Base-by-base conservation (phyloP, 2,329 filamentous ascomycete genomes). In the Saccharata proteae region DNA sequence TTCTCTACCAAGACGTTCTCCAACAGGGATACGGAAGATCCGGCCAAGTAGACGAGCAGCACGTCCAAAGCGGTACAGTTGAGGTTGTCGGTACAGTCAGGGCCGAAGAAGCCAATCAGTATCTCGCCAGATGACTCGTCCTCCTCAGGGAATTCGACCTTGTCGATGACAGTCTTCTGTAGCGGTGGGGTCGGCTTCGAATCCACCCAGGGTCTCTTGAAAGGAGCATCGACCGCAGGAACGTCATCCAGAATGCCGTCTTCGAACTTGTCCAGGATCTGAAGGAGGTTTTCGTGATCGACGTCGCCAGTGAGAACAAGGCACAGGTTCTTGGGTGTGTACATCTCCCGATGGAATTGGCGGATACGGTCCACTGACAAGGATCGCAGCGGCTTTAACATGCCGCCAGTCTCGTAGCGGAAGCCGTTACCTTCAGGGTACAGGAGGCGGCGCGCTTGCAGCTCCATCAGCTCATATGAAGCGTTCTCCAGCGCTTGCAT, bases 401-500 rank as follows among this genome's bases (percentile, higher is more conserved):
- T 84, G 10, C 90, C 90, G 9, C 90, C 90, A n/a, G 90, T 98
- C 58, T 98, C 90, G 45, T 94, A 96, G 36, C 88, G 77, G 51
- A 94, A 98, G 3, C 90, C 90, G 34, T 92, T 75, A 27, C 82
- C 80, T 52, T 90, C 75, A 0, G 86, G 86, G 45, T 96, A 98
- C 20, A 93, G 64, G 26, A 90, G 62, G 3, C 82, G 74, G 23
- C 82, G 77, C 31, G 83, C 78, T 41, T 74, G 71, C 35, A 94
- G 65, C 41, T 93, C 83, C 71, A 96, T 93, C 36, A 96, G 72
- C 52, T 93, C 84, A 6, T 69, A 65, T 42, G 80, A 77, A 31
- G 74, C 77, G 50, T 93, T 93, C 51, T 96, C 81, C 2, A 93
- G 76, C 15, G 78, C 90, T 58, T 98, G 90, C 90, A 98, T 98